phyloP scores from a whole-genome alignment of 2,329 filamentous ascomycete genomes.

The Phaeoacremonium minimum region DNA sequence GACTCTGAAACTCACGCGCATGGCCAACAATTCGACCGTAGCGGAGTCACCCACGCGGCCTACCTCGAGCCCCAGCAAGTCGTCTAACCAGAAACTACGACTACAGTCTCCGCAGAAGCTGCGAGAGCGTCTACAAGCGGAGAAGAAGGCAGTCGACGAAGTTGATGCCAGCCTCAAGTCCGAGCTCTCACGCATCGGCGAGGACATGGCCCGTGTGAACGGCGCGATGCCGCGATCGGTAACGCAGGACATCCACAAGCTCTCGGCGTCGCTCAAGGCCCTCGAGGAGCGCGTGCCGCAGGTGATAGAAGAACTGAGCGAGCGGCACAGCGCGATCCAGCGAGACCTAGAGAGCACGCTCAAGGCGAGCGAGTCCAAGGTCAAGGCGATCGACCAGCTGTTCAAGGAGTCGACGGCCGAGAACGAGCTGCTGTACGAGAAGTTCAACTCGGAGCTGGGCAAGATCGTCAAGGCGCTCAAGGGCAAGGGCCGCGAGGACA shows the following conservation, averaged over 20 bases:
- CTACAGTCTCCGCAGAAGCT: conserved; percentile 70
- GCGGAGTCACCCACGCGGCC: conserved; percentile 21
- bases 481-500: conserved; percentile 69
- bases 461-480: conserved; percentile 75
- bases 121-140: conserved; percentile 78
- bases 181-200: conserved; percentile 75
- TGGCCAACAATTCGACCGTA: conserved; percentile 14
- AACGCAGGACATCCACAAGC: conserved; percentile 39
- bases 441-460: conserved; percentile 85
- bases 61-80: conserved; percentile 31
- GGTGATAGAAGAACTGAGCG: conserved; percentile 53
- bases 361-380: conserved; percentile 70
- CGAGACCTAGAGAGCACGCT: conserved; percentile 69
- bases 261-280: conserved; percentile 54
- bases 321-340: conserved; percentile 60
- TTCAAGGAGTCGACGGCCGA: conserved; percentile 85
- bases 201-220: conserved; percentile 66
- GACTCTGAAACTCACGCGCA: conserved; percentile 37
- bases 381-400: conserved; percentile 78
- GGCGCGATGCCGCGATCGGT: conserved; percentile 27
- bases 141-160: conserved; percentile 69
- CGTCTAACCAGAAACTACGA: conserved; percentile 48
- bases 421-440: conserved; percentile 88
- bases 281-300: conserved; percentile 65
- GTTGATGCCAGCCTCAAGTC: conserved; percentile 66